phyloP scores from a whole-genome alignment of 108 stramenopile species.

The Nitzschia sp. region DNA sequence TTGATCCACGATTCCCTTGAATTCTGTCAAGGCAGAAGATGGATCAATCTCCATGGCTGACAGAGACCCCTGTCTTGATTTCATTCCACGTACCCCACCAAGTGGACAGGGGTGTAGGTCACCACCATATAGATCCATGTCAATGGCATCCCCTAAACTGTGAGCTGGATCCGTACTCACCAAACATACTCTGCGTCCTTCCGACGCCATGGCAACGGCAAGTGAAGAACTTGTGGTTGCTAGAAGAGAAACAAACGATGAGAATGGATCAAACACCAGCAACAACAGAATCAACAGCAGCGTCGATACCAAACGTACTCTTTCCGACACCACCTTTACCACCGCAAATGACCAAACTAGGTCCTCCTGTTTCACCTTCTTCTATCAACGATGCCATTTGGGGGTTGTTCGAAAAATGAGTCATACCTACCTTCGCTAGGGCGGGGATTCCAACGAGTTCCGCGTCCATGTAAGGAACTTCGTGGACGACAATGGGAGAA shows the following conservation, averaged over 20 bases:
- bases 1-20: constrained; percentile 72
- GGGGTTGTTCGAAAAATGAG: constrained; percentile 53
- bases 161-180: constrained; percentile 97
- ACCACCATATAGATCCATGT: constrained; percentile 72
- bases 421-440: constrained; percentile 63
- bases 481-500: constrained; percentile 55
- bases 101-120: constrained; percentile 66
- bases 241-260: neutral
- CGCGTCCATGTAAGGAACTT: constrained; percentile 82
- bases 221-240: constrained; percentile 78
- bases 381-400: constrained; percentile 61
- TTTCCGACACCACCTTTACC: constrained; percentile 91
- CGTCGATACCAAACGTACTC: constrained; percentile 34
- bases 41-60: constrained; percentile 88
- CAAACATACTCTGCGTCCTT: constrained; percentile 83
- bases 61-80: constrained; percentile 61
- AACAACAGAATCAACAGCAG: neutral
- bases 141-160: constrained; percentile 92
- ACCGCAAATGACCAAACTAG: constrained; percentile 81
- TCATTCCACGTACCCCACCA: constrained; percentile 60
- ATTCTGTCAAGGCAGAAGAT: constrained; percentile 61
- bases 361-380: constrained; percentile 34
- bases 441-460: constrained; percentile 85
- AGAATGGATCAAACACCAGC: neutral
- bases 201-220: constrained; percentile 82